Evolutionary conservation across 2,329 filamentous ascomycete species (phyloP), one percentile per base, ranked within the genome.

Genomic region (Trichoderma citrinoviride): DNA sequence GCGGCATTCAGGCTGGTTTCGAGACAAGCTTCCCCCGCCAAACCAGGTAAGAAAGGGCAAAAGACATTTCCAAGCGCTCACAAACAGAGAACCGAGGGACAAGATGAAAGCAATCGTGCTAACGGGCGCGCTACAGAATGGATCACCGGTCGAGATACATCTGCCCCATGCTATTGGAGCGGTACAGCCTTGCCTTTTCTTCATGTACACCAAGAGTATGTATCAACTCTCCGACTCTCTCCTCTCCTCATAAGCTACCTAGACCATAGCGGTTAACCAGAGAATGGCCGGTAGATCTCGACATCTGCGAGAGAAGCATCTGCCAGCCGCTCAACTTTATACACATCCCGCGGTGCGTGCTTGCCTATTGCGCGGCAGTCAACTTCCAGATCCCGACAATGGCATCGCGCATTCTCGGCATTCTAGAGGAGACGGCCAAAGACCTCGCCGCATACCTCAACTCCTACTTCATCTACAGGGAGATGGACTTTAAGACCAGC

Each of bases 131-230:
- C 27, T n/a, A 3, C 40, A 78, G 77, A 69, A 74, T 44, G 73
- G 72, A 10, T 60, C 68, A 4, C 71, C 71, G 1, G 69, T 74
- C 12, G 67, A 69, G 12, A 60, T 78, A 12, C 44, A 67, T 44
- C 49, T 76, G 17, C 53, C 68, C 0, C 71, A 69, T 47, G 69
- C 71, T 23, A 68, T 70, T 7, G 70, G 70, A 47, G 69, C 74
- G 17, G 68, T 73, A 17, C 73, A 67, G 6, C 71, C 75, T 60
- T 74, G 74, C 60, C 70, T 78, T 25, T 69, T 70, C 29, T 79
- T 74, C 64, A 72, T 78, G 57, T 79, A 79, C 61, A 76, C 74
- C 5, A 67, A 73, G 21, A 69, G 77, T 77, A 65, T 65, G 75
- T 70, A 27, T 25, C n/a, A 21, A 21, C 3, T n/a, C 27, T 12